Percentiles rank a stretch among this genome's conserved stretches.
phyloP scores from a whole-genome alignment of 371 early-diverging fungal species.

The Fennellomyces sp. region DNA sequence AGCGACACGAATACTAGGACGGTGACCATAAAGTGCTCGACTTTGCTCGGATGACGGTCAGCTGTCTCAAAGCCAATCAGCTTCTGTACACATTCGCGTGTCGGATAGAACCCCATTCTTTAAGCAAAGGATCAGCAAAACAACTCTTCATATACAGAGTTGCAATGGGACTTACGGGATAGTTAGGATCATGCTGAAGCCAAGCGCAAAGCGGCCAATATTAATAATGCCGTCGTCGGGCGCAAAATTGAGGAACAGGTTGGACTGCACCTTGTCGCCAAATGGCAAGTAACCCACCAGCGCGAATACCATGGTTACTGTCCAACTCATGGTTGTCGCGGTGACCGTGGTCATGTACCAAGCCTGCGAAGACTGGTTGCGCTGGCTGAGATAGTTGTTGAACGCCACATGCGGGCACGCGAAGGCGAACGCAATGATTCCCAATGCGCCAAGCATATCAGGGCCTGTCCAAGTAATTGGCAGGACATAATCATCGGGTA shows the following conservation, averaged over 20 bases:
- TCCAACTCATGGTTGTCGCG: slow-evolving; percentile 51
- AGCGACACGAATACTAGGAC: slow-evolving; percentile 36
- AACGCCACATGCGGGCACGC: slow-evolving; percentile 64
- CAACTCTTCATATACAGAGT: background rate
- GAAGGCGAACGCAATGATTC: slow-evolving; percentile 69
- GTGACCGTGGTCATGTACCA: slow-evolving; percentile 52
- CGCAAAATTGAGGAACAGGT: slow-evolving; percentile 62
- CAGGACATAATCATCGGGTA: slow-evolving; percentile 38
- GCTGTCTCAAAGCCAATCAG: slow-evolving; percentile 40
- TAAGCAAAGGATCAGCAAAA: background rate
- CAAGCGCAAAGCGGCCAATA: slow-evolving; percentile 56
- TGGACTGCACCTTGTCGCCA: slow-evolving; percentile 54
- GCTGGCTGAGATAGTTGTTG: slow-evolving; percentile 52
- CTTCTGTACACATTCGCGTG: slow-evolving; percentile 57
- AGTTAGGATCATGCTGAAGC: slow-evolving; percentile 58
- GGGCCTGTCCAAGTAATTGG: slow-evolving; percentile 49
- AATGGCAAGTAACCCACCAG: slow-evolving; percentile 59
- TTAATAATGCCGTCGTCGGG: slow-evolving; percentile 54
- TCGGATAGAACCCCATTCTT: slow-evolving; percentile 53
- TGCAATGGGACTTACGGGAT: slow-evolving; percentile 39
- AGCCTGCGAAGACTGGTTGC: slow-evolving; percentile 40
- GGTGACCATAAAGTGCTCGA: slow-evolving; percentile 48
- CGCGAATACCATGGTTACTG: slow-evolving; percentile 59
- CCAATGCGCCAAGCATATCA: slow-evolving; percentile 59
- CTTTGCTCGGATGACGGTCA: slow-evolving; percentile 45